These are phyloP conservation scores for Colletotrichum orchidophilum DNA, from an alignment of 2,329 filamentous ascomycete species.

Conservation along the genomic window DNA sequence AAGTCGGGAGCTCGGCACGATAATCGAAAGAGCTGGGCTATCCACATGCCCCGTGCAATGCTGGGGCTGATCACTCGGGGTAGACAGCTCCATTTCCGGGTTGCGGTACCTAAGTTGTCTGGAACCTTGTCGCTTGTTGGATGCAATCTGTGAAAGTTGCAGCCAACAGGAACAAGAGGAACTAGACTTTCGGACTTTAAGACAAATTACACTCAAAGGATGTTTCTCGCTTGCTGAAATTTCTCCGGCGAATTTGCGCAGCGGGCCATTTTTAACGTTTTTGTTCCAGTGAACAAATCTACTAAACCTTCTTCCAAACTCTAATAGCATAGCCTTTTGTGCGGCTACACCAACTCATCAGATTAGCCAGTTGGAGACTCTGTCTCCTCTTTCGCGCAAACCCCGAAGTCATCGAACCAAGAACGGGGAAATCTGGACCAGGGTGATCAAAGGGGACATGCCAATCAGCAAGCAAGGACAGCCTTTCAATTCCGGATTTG, in stretches of 20 bases:
- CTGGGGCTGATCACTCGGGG: neutral
- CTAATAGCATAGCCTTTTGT: neutral
- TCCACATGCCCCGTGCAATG: neutral
- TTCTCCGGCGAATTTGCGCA: neutral
- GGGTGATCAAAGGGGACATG: neutral
- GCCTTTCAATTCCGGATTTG: neutral
- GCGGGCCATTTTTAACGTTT: neutral
- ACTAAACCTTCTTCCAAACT: neutral
- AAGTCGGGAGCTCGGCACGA: neutral
- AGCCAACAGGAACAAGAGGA: neutral
- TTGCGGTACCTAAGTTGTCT: neutral
- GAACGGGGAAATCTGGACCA: neutral
- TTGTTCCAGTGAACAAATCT: constrained; percentile 8
- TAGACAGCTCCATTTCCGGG: neutral
- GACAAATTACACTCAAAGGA: neutral
- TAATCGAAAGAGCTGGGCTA: neutral
- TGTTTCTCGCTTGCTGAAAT: neutral
- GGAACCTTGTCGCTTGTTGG: neutral
- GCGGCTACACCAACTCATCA: neutral
- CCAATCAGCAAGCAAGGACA: neutral
- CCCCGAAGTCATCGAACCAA: too few relatives aligned
- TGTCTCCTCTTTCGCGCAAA: neutral
- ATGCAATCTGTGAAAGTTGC: neutral
- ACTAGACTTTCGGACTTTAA: neutral
- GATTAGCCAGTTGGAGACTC: neutral